These are phyloP conservation scores for Leptographium galeiforme DNA, from an alignment of 2,329 filamentous ascomycete genomes.

Conservation along the genomic window DNA sequence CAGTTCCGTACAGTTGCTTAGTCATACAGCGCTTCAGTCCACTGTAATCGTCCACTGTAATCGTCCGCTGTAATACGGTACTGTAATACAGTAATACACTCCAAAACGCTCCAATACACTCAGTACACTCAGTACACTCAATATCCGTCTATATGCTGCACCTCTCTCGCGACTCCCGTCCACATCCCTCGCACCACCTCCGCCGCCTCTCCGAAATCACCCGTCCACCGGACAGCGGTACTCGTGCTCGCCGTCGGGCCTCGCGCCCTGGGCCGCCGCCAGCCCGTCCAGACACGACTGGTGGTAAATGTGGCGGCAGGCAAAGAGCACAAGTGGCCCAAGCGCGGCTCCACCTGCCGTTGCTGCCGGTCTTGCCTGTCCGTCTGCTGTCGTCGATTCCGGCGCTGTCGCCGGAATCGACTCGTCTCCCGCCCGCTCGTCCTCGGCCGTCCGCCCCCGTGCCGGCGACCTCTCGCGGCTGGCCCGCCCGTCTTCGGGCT, in stretches of 20 bases:
- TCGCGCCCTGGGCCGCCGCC: conserved; percentile 22
- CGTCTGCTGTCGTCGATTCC: not conserved
- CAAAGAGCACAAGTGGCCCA: conserved; percentile 53
- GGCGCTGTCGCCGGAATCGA: not conserved
- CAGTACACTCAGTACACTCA: no score
- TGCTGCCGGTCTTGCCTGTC: not conserved
- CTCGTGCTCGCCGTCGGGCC: conserved; percentile 24
- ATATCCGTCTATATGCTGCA: no score
- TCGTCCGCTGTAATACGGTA: no score
- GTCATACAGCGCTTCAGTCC: no score
- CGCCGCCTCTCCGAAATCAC: conserved; percentile 13
- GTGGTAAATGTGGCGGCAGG: conserved; percentile 60
- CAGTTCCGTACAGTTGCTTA: not conserved
- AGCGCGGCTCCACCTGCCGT: conserved; percentile 22
- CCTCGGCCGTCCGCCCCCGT: not conserved
- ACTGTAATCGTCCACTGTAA: no score
- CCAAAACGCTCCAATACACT: no score
- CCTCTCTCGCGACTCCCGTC: no score
- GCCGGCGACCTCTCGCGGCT: not conserved
- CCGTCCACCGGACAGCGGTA: conserved; percentile 47
- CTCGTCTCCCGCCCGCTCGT: no score
- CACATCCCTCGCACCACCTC: not conserved
- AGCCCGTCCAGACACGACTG: conserved; percentile 54
- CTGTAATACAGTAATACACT: no score
- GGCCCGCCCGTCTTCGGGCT: not conserved